Evolutionary conservation across 208 protist genomes (phyloP).

Genomic region (Trypanosoma platydactyli): DNA sequence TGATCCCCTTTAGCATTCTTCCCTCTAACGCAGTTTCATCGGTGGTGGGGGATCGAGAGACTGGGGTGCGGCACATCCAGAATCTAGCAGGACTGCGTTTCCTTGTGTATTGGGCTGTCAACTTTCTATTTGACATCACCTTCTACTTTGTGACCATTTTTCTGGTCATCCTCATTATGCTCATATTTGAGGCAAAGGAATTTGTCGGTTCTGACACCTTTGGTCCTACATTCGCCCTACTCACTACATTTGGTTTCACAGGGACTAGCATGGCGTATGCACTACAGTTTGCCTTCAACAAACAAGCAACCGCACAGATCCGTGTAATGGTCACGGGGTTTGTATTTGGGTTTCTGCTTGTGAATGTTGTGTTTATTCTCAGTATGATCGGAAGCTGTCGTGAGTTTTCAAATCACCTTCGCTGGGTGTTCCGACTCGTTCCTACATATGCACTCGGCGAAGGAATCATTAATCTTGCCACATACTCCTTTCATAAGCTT

Average conservation of each 20-base stretch:
- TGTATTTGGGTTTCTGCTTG: conserved; percentile 75
- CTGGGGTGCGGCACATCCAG: conserved; percentile 73
- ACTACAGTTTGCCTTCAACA: conserved; percentile 60
- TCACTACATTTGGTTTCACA: conserved; percentile 68
- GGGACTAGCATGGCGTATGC: conserved; percentile 64
- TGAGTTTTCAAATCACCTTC: conserved; percentile 34
- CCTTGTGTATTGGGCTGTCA: conserved; percentile 71
- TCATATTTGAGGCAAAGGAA: conserved; percentile 57
- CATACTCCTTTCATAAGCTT: neutral
- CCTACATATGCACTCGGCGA: conserved; percentile 79
- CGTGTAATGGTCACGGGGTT: conserved; percentile 71
- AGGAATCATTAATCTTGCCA: conserved; percentile 36
- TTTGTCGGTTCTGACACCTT: conserved; percentile 48
- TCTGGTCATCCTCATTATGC: conserved; percentile 57
- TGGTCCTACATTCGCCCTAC: conserved; percentile 49
- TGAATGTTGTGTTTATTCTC: conserved; percentile 59
- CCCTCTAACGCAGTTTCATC: conserved; percentile 65
- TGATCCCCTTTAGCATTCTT: conserved; percentile 74
- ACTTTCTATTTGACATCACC: conserved; percentile 77
- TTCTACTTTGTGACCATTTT: conserved; percentile 63
- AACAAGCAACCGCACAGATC: conserved; percentile 70
- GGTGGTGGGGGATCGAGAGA: conserved; percentile 82
- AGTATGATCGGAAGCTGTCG: conserved; percentile 37
- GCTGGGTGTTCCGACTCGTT: conserved; percentile 67
- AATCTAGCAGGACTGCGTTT: conserved; percentile 68